phyloP scores from a whole-genome alignment of 2,329 filamentous ascomycete genomes.

The Gaeumannomyces tritici region DNA sequence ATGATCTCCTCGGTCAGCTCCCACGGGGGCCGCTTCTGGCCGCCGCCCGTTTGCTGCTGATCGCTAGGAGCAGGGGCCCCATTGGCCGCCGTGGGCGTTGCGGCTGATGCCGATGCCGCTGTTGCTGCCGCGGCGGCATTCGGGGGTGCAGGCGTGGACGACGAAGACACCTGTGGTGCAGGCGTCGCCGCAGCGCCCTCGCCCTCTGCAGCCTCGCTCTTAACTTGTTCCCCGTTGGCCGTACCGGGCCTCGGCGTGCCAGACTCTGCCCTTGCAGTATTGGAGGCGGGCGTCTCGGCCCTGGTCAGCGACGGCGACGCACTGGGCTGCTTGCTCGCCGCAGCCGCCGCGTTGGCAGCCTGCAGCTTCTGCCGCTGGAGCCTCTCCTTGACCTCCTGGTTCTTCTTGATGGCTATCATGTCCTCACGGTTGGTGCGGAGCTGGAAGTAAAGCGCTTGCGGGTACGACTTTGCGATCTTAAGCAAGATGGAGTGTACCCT shows the following conservation, averaged over 20 bases:
- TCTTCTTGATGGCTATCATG: slow-evolving; percentile 85
- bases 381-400: slow-evolving; percentile 66
- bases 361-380: slow-evolving; percentile 34
- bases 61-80: slow-evolving; percentile 15
- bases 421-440: slow-evolving; percentile 90
- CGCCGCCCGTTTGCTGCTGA: slow-evolving; percentile 19
- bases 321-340: slow-evolving; percentile 1
- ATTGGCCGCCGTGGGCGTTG: slow-evolving; percentile 12
- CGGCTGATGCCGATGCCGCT: slow-evolving; percentile 9
- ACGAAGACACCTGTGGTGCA: slow-evolving; percentile 3
- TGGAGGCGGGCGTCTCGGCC: slow-evolving; percentile 30
- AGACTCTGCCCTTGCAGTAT: slow-evolving; percentile 21
- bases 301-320: slow-evolving; percentile 38
- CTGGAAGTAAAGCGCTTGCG: slow-evolving; percentile 92
- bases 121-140: slow-evolving; percentile 11
- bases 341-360: slow-evolving; percentile 5
- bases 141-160: slow-evolving; percentile 1
- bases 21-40: slow-evolving; percentile 75
- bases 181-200: slow-evolving; percentile 7
- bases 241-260: slow-evolving; percentile 38
- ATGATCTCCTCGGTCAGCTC: slow-evolving; percentile 95
- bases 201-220: slow-evolving; percentile 32
- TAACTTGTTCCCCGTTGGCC: slow-evolving; percentile 37
- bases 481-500: slow-evolving; percentile 79
- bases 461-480: slow-evolving; percentile 92